phyloP scores from a whole-genome alignment of 2,329 filamentous ascomycete species.

The Chaetomiaceae sp. region DNA sequence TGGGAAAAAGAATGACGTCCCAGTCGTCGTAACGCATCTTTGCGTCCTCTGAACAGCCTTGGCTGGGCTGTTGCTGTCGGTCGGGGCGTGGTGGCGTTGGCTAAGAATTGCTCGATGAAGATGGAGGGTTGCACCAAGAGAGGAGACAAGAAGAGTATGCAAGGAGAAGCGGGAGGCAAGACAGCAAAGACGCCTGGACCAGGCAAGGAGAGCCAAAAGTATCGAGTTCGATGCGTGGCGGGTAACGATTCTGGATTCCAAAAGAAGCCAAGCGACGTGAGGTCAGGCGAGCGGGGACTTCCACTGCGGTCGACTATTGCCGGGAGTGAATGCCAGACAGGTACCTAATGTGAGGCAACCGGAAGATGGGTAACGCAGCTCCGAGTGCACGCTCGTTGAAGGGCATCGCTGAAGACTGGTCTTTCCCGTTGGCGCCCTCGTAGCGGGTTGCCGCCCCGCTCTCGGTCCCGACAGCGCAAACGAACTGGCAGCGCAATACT shows the following conservation, averaged over 20 bases:
- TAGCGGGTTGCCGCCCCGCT: neutral
- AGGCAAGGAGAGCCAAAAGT: conserved; percentile 14
- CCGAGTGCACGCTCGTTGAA: neutral
- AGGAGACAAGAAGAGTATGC: conserved; percentile 2
- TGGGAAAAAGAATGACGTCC: conserved; percentile 79
- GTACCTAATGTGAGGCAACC: no score
- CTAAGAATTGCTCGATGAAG: conserved; percentile 14
- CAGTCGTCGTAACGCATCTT: conserved; percentile 79
- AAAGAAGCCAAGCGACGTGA: neutral
- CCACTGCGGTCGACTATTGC: neutral
- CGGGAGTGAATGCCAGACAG: no score
- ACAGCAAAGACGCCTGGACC: neutral
- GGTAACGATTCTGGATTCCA: conserved; percentile 6
- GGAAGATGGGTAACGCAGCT: neutral
- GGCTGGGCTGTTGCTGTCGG: conserved; percentile 28
- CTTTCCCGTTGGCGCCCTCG: neutral
- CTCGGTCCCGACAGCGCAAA: neutral
- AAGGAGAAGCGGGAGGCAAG: conserved; percentile 2
- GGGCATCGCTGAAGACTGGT: neutral
- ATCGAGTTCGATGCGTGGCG: neutral
- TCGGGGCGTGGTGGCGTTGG: neutral
- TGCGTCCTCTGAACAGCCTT: conserved; percentile 12
- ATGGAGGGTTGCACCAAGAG: conserved; percentile 9
- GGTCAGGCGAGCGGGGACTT: neutral
- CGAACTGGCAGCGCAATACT: neutral